Evolutionary conservation across 176 grass and related monocot genomes (phyloP).

Genomic region (Dendrocalamus sinicus): DNA sequence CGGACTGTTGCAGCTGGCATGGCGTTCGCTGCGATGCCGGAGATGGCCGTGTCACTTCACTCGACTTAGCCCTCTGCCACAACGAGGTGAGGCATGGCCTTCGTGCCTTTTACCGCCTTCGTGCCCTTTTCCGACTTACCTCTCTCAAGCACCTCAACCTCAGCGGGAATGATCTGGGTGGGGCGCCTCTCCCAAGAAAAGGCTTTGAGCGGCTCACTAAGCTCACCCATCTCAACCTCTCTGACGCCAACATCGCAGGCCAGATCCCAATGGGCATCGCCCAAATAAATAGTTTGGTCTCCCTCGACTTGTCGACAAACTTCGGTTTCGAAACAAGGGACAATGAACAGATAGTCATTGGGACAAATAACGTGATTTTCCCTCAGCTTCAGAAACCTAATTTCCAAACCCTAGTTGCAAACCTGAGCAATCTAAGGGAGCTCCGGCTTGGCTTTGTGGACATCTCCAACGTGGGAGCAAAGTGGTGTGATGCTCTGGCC

Average conservation of each 20-base stretch:
- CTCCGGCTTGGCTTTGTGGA: slow-evolving; percentile 50
- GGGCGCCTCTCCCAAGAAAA: not conserved
- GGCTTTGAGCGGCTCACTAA: not conserved
- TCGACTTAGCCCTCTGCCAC: no score
- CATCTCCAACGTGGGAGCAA: slow-evolving; percentile 33
- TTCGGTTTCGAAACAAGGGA: no score
- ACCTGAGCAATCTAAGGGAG: slow-evolving; percentile 41
- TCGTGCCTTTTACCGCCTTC: not conserved
- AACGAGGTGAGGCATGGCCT: no score
- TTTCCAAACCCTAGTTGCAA: no score
- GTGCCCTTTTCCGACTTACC: not conserved
- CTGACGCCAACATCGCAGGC: not conserved
- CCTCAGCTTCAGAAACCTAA: no score
- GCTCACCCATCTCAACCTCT: not conserved
- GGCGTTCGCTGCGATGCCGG: no score
- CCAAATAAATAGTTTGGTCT: not conserved
- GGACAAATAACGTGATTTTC: no score
- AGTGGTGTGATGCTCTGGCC: slow-evolving; percentile 50
- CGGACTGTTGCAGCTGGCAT: no score
- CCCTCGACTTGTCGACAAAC: not conserved
- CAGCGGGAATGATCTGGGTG: not conserved
- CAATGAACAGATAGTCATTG: no score
- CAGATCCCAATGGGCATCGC: not conserved
- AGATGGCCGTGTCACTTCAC: no score
- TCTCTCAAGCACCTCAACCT: not conserved